These are phyloP conservation scores for Phytophthora capsici DNA, from an alignment of 352 stramenopile species.

Conservation along the genomic window DNA sequence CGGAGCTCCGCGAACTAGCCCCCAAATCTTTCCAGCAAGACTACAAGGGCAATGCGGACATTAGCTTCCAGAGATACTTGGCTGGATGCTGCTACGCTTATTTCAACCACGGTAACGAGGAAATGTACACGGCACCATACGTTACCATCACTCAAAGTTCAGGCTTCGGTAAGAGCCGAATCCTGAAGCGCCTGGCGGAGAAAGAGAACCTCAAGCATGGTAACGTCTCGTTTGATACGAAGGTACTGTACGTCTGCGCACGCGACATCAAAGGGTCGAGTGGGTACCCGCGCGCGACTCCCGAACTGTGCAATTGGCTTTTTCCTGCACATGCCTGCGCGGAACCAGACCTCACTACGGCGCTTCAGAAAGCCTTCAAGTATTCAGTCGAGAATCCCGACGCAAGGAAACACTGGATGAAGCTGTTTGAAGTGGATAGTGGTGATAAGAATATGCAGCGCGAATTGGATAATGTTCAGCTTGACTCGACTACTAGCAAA, in stretches of 20 bases:
- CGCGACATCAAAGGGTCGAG: neutral
- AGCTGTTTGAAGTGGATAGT: neutral
- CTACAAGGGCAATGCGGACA: no score
- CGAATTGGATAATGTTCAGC: no score
- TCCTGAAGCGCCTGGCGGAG: neutral
- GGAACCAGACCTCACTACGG: no score
- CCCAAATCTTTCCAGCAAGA: no score
- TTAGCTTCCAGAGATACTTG: neutral
- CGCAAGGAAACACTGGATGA: neutral
- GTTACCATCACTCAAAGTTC: constrained; percentile 6
- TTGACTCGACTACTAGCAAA: no score
- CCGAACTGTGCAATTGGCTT: neutral
- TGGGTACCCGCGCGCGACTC: neutral
- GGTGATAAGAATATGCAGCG: neutral
- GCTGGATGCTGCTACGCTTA: neutral
- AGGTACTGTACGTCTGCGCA: neutral
- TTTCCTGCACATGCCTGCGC: no score
- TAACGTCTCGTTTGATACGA: neutral
- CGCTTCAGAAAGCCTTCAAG: neutral
- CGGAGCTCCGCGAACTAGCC: no score
- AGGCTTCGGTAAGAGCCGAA: neutral
- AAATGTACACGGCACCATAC: neutral
- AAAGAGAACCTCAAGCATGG: no score
- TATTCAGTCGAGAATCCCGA: neutral
- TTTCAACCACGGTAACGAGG: neutral